phyloP scores from a whole-genome alignment of 192 early-diverging fungal species.

The Chytriomyces hyalinus region DNA sequence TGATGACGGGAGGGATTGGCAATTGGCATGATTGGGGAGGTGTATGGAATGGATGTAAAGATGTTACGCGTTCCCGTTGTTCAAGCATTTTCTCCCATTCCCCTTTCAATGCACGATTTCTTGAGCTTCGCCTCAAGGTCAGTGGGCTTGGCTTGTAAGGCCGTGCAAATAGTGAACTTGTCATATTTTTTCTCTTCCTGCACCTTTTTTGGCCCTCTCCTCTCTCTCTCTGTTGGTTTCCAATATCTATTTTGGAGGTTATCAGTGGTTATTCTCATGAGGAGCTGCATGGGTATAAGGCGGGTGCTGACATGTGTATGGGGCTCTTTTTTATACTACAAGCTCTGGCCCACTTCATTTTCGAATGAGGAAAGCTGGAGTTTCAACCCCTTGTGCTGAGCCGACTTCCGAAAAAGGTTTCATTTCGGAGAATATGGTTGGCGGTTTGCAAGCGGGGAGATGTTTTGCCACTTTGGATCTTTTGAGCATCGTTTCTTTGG shows the following conservation, averaged over 20 bases:
- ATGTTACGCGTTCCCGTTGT: neutral
- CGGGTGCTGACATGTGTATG: conserved; percentile 17
- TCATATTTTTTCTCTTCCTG: neutral
- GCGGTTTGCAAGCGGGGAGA: conserved; percentile 21
- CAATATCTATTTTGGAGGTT: neutral
- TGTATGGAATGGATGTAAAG: too few relatives aligned
- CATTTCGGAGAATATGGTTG: conserved; percentile 14
- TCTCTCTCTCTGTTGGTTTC: neutral
- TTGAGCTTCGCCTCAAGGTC: conserved; percentile 21
- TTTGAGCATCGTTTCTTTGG: too few relatives aligned
- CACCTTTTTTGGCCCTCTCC: neutral
- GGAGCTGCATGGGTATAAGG: conserved; percentile 14
- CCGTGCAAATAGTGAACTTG: conserved; percentile 21
- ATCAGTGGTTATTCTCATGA: neutral
- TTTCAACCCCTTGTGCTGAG: conserved; percentile 27
- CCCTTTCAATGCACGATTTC: conserved; percentile 24
- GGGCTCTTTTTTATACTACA: conserved; percentile 23
- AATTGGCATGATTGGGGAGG: too few relatives aligned
- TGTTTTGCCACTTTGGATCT: neutral
- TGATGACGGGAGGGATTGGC: too few relatives aligned
- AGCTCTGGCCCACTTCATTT: neutral
- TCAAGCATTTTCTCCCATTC: neutral
- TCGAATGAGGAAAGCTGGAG: neutral
- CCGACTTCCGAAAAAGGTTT: neutral
- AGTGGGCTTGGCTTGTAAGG: conserved; percentile 24